Percentiles rank a stretch among this genome's conserved stretches.
Conservation (phyloP, 192 early-diverging fungal species). For the Backusella luteola region DNA sequence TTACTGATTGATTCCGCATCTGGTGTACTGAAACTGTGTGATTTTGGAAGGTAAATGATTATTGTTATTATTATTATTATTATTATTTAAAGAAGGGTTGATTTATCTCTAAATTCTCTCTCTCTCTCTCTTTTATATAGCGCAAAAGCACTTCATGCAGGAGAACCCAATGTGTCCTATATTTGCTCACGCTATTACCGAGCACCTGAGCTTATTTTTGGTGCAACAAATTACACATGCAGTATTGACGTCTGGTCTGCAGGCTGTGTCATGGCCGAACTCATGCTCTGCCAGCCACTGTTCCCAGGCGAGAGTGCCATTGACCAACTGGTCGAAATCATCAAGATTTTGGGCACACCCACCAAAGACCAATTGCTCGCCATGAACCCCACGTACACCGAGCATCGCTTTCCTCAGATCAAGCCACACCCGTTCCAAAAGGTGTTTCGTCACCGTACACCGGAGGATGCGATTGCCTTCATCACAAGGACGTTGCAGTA, state of each 20-base stretch:
- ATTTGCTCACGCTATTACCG: constrained; percentile 97
- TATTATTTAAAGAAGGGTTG: too few species aligned
- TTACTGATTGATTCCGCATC: constrained; percentile 83
- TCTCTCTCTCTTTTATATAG: constrained; percentile 39
- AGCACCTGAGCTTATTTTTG: constrained; percentile 95
- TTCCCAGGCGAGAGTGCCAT: constrained; percentile 96
- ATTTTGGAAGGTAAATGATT: constrained; percentile 74
- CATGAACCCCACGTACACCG: constrained; percentile 97
- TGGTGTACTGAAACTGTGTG: constrained; percentile 93
- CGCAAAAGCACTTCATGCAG: constrained; percentile 90
- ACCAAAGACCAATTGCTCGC: constrained; percentile 92
- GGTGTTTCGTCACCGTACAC: constrained; percentile 79
- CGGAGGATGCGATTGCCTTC: constrained; percentile 83
- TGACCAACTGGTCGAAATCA: constrained; percentile 97
- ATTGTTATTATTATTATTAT: too few species aligned
- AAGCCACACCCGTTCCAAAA: constrained; percentile 85
- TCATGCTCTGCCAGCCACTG: constrained; percentile 88
- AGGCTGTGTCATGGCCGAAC: constrained; percentile 94
- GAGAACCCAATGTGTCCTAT: constrained; percentile 97
- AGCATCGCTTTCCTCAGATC: constrained; percentile 98
- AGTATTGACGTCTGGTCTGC: constrained; percentile 92
- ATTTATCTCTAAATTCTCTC: not conserved
- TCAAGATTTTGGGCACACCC: constrained; percentile 96
- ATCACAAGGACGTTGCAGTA: constrained; percentile 85
- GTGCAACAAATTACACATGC: constrained; percentile 88